These are phyloP conservation scores for Drosera capensis DNA, from an alignment of 148 eudicot species.

Conservation along the genomic window DNA sequence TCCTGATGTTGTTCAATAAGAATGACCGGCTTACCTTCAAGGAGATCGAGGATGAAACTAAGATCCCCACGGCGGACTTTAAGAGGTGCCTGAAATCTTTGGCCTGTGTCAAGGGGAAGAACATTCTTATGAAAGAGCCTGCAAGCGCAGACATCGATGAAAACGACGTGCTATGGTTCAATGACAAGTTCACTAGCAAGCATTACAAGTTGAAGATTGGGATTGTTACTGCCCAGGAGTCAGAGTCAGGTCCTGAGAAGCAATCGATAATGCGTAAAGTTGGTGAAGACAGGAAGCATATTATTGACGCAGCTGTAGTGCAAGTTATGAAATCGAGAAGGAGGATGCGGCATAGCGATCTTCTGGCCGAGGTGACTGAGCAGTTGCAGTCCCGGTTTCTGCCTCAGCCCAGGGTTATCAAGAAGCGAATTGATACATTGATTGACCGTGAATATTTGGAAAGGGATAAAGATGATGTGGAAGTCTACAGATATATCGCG, in stretches of 20 bases:
- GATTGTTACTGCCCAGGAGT: conserved; percentile 70
- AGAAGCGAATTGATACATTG: conserved; percentile 68
- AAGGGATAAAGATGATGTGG: conserved; percentile 50
- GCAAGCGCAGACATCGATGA: conserved; percentile 70
- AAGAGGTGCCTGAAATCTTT: conserved; percentile 66
- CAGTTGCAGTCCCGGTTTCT: conserved; percentile 61
- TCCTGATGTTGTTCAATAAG: conserved; percentile 73
- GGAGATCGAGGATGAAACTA: conserved; percentile 82
- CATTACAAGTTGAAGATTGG: conserved; percentile 75
- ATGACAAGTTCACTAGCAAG: conserved; percentile 70
- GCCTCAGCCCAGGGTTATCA: conserved; percentile 69
- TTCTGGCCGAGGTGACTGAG: conserved; percentile 68
- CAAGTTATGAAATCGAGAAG: conserved; percentile 72
- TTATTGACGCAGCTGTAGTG: conserved; percentile 79
- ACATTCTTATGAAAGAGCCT: conserved; percentile 67
- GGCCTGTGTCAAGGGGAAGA: conserved; percentile 75
- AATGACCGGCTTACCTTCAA: conserved; percentile 45
- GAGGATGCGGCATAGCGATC: conserved; percentile 56
- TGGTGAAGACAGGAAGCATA: conserved; percentile 77
- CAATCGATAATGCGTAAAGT: conserved; percentile 74
- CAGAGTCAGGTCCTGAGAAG: conserved; percentile 84
- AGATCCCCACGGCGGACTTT: conserved; percentile 51
- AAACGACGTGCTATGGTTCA: conserved; percentile 41
- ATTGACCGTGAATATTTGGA: conserved; percentile 84
- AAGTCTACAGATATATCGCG: conserved; percentile 63